These are phyloP conservation scores for Ophiostoma sp. DNA, from an alignment of 2,329 filamentous ascomycete species.

Conservation along the genomic window DNA sequence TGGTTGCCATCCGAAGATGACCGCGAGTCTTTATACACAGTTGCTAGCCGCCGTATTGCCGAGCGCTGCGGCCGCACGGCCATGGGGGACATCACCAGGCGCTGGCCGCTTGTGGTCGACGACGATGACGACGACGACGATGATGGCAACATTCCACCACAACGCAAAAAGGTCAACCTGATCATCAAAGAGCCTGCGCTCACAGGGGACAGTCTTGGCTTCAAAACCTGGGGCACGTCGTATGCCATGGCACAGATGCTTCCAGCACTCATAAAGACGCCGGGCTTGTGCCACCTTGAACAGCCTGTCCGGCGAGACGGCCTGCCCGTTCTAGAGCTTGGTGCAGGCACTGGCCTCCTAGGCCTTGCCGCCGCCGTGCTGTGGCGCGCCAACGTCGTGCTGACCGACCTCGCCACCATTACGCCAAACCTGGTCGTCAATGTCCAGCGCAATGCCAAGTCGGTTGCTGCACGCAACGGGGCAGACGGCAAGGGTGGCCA, in stretches of 20 bases:
- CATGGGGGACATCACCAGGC: conserved; percentile 53
- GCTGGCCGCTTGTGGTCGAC: conserved; percentile 45
- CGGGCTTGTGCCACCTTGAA: conserved; percentile 14
- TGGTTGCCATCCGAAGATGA: conserved; percentile 65
- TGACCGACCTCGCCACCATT: conserved; percentile 83
- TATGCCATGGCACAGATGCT: conserved; percentile 77
- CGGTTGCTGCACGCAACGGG: conserved; percentile 46
- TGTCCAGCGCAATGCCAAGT: conserved; percentile 54
- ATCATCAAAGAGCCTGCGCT: conserved; percentile 79
- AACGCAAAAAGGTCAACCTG: conserved; percentile 51
- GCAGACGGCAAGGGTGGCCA: neutral
- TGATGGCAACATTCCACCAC: no score
- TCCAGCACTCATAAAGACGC: conserved; percentile 25
- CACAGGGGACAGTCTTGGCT: conserved; percentile 78
- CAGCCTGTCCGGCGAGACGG: neutral
- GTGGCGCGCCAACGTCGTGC: conserved; percentile 59
- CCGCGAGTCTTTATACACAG: conserved; percentile 67
- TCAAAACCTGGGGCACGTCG: conserved; percentile 94
- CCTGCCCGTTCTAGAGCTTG: conserved; percentile 64
- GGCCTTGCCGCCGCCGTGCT: conserved; percentile 76
- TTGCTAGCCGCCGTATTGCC: conserved; percentile 71
- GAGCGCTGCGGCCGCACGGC: conserved; percentile 73
- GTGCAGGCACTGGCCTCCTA: conserved; percentile 85
- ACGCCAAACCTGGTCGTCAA: conserved; percentile 76
- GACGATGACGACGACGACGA: conserved; percentile 18